A percentile compares a stretch with the other conserved stretches of the same genome.
These are phyloP conservation scores for Chenopodium suecicum DNA, from an alignment of 148 eudicot genomes.

Conservation along the genomic window DNA sequence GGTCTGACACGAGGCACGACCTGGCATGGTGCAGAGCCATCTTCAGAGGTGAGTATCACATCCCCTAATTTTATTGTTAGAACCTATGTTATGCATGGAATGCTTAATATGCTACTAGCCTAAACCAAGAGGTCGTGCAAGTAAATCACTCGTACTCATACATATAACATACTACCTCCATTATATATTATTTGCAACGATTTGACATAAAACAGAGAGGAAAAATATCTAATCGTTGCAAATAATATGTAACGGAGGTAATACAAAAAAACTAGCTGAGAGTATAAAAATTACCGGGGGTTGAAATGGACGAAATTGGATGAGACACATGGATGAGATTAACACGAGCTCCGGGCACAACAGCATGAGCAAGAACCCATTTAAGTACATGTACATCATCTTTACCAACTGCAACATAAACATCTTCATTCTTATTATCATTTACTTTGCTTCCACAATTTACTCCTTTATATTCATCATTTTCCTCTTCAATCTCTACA, in stretches of 20 bases:
- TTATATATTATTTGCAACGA: too few species aligned
- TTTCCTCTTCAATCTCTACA: constrained; percentile 39
- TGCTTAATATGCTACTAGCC: too few species aligned
- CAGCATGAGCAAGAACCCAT: constrained; percentile 60
- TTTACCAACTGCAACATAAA: constrained; percentile 63
- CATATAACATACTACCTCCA: not conserved
- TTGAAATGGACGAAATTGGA: constrained; percentile 45
- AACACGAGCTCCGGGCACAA: constrained; percentile 42
- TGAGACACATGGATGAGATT: constrained; percentile 59
- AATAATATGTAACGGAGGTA: too few species aligned
- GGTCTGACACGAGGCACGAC: too few species aligned
- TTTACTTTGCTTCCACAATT: not conserved
- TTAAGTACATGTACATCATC: constrained; percentile 51
- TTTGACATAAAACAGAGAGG: too few species aligned
- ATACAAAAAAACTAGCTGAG: not conserved
- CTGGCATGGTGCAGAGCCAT: too few species aligned
- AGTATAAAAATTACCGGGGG: constrained; percentile 41
- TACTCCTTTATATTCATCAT: constrained; percentile 13
- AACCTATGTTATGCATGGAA: too few species aligned
- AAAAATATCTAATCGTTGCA: too few species aligned
- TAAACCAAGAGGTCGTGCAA: too few species aligned
- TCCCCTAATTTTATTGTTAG: not conserved
- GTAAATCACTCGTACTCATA: too few species aligned
- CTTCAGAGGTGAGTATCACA: not conserved
- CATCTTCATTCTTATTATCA: constrained; percentile 24